Base-by-base conservation (phyloP, 805 yeast species). In the Zygosaccharomyces gambellarensis region DNA sequence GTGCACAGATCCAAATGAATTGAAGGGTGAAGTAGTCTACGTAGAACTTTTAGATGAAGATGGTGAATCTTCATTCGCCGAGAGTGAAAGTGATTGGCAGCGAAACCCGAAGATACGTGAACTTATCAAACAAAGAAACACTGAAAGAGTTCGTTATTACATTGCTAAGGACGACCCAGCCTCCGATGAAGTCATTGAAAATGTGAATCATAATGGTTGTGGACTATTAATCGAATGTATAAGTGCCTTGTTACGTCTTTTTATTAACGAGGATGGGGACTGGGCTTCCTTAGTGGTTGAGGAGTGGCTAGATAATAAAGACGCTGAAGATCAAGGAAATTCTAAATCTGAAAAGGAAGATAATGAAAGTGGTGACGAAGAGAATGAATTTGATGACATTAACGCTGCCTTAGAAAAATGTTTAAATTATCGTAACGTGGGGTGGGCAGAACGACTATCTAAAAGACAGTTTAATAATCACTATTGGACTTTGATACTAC, bases 391-490 rank as follows among this genome's bases (percentile, higher is more conserved):
- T 31, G 36, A 52, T 22, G 36, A 53, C 36, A 43, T 54, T 31
- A 63, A 59, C n/a, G 56, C 39, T 12, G 40, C 49, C 6, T 65
- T 71, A 12, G 68, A 73, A 36, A 69, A 68, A 49, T 61, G 69
- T 50, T 43, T 86, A 57, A 79, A 82, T 49, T 78, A 80, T 64
- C 72, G 84, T 47, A 82, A 82, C 39, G 68, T 71, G 0, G 68
- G 82, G 10, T 94, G 98, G 97, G 79, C 82, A 50, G 95, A 86
- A 28, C 73, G 95, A 36, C 72, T 92, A 17, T 77, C 82, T 11
- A 82, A 79, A 48, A 79, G 96, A 47, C 78, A 79, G 54, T 94
- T 87, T 65, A 81, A 77, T 58, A 90, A 88, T 59, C 95, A 96
- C 3, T 81, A 81, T 47, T 92, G 97, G 97, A 84, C 88, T 58